These are phyloP conservation scores for Alternaria triticimaculans DNA, from an alignment of 2,329 filamentous ascomycete genomes.

Conservation along the genomic window DNA sequence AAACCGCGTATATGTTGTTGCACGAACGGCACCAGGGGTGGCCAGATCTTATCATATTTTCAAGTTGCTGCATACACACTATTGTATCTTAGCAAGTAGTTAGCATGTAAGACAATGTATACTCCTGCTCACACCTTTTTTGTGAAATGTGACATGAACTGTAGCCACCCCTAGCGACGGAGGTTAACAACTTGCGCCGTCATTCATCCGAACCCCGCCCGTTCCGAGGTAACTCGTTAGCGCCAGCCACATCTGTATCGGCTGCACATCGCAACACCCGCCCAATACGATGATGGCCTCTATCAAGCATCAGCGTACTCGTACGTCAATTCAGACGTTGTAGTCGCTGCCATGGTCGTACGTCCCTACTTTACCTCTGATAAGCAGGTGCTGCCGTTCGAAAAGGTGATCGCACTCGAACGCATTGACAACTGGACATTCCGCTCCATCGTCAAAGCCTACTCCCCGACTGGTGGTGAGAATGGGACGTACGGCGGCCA, in stretches of 20 bases:
- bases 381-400: constrained; percentile 45
- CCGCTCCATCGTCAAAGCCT: constrained; percentile 51
- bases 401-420: constrained; percentile 51
- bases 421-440: constrained; percentile 51
- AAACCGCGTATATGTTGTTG: not conserved
- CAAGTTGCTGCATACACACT: not conserved
- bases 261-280: not conserved
- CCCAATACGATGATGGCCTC: not conserved
- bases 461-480: constrained; percentile 51
- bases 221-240: constrained; percentile 8
- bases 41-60: not conserved
- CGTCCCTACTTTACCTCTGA: constrained; percentile 35
- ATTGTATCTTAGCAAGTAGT: not conserved
- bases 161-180: not conserved
- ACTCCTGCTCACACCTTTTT: not conserved
- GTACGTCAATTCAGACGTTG: not conserved
- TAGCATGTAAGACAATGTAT: not conserved
- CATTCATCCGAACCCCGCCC: not conserved
- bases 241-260: not conserved
- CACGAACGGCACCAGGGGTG: not conserved
- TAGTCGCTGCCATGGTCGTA: constrained; percentile 25
- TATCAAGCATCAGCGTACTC: not conserved
- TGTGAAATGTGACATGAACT: not conserved
- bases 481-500: constrained; percentile 62
- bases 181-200: not conserved